Conservation (phyloP, 176 grass and related monocot species). For the Carex littledalei region DNA sequence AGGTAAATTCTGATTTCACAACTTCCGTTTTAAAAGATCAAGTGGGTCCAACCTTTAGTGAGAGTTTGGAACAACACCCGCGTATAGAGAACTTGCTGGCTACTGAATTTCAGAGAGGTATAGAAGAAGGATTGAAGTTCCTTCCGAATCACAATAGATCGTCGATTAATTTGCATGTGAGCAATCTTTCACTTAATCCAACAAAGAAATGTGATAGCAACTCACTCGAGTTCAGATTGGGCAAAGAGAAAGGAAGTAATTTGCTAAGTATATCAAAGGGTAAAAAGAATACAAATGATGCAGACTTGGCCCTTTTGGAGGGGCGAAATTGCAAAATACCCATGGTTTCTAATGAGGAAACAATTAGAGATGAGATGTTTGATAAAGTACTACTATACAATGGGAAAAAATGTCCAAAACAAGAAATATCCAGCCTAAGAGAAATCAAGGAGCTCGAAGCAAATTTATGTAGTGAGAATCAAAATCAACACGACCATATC, state of each 20-base stretch:
- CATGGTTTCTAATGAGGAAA: constrained; percentile 25
- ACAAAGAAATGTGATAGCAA: not conserved
- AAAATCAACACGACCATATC: constrained; percentile 13
- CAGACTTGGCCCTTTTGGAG: constrained; percentile 23
- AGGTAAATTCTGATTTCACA: not conserved
- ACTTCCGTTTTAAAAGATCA: not conserved
- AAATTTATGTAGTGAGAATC: constrained; percentile 7
- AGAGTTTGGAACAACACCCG: no score
- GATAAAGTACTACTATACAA: constrained; percentile 39
- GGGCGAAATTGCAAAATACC: constrained; percentile 36
- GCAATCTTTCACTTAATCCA: not conserved
- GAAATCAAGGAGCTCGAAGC: constrained; percentile 11
- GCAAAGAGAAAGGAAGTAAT: not conserved
- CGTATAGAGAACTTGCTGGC: not conserved
- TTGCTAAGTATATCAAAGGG: not conserved
- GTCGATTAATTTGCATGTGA: not conserved
- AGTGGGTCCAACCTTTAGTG: not conserved
- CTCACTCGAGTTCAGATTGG: not conserved
- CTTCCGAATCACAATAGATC: constrained; percentile 33
- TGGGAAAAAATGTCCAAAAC: not conserved
- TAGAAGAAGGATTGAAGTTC: constrained; percentile 41
- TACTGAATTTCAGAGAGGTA: constrained; percentile 28
- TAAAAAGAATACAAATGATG: constrained; percentile 10
- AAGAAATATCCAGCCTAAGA: constrained; percentile 29
- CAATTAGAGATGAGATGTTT: constrained; percentile 38